Evolutionary conservation across 2,329 filamentous ascomycete genomes (phyloP), one percentile per base, ranked within the genome.

Genomic region (Paraphoma chrysanthemicola): DNA sequence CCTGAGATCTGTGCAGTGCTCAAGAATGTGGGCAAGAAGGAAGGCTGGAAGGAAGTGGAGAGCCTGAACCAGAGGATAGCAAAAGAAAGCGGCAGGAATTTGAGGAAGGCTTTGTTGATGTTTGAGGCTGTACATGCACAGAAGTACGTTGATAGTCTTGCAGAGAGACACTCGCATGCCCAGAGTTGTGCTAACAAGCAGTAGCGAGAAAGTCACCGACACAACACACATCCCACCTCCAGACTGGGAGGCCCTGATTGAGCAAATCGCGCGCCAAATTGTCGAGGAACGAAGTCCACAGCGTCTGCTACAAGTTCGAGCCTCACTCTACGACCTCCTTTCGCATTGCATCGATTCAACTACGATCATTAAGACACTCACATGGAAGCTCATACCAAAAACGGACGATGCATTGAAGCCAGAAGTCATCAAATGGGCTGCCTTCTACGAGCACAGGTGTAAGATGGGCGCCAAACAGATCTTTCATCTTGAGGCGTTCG

Each of bases 291-390:
- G 96, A 71, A 92, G 92, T n/a, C 94, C 95, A 0, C 88, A 90
- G 30, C 86, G 92, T 48, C 93, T 99, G 58, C 80, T 99, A 61
- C 87, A 93, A 71, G 93, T 97, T 45, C 88, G 95, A 61, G 88
- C 92, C 9, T 96, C 97, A 78, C 85, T 99, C n/a, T 99, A 99
- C 80, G 95, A 99, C 73, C 85, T 99, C 33, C 84, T 99, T 45
- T 96, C 94, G 6, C 95, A 99, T 77, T 99, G 96, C 78, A 99
- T 99, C 72, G 95, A 96, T 12, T 86, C 95, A 2, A 97, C 94
- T 0, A 96, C 91, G 0, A 93, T 99, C 61, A 85, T 99, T 68
- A 97, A 97, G 81, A 96, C 92, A 0, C 83, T 99, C 57, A 96
- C 94, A 0, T 98, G 96, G 82, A 96, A 96, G 78, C 84, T 99